Percentiles rank a stretch among this genome's conserved stretches.
These are phyloP conservation scores for Trapa incisa DNA, from an alignment of 345 rosid species.

Conservation along the genomic window DNA sequence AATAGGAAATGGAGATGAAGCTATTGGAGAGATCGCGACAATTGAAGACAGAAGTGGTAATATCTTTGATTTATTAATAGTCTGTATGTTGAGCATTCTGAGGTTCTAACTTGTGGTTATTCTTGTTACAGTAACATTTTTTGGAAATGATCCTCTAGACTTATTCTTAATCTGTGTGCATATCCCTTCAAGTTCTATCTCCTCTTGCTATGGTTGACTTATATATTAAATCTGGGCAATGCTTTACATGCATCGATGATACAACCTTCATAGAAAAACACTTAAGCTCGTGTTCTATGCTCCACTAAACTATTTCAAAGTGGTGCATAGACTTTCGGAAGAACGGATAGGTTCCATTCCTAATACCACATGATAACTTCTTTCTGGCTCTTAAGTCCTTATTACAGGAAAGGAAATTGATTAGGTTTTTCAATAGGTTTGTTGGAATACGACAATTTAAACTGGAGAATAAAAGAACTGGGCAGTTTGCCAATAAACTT, in stretches of 20 bases:
- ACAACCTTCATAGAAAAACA: neutral
- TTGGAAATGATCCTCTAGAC: slow-evolving; percentile 13
- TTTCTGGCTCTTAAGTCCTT: neutral
- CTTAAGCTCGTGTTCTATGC: neutral
- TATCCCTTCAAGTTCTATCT: neutral
- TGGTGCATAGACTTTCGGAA: neutral
- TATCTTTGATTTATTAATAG: neutral
- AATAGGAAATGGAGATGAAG: slow-evolving; percentile 78
- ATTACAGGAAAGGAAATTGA: neutral
- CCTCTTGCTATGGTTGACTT: neutral
- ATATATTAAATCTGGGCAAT: neutral
- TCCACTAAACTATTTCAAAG: neutral
- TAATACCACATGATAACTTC: neutral
- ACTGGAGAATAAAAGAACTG: neutral
- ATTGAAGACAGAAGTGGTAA: slow-evolving; percentile 74
- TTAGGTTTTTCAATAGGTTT: neutral
- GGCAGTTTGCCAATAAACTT: neutral
- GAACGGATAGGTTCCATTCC: neutral
- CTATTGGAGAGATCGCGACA: slow-evolving; percentile 57
- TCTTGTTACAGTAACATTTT: neutral
- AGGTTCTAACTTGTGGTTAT: neutral
- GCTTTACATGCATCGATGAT: neutral
- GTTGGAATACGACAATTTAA: neutral
- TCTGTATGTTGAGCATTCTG: neutral
- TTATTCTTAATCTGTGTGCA: neutral